These are phyloP conservation scores for Tillandsia fasciculata DNA, from an alignment of 176 grass and related monocot species.

Conservation along the genomic window DNA sequence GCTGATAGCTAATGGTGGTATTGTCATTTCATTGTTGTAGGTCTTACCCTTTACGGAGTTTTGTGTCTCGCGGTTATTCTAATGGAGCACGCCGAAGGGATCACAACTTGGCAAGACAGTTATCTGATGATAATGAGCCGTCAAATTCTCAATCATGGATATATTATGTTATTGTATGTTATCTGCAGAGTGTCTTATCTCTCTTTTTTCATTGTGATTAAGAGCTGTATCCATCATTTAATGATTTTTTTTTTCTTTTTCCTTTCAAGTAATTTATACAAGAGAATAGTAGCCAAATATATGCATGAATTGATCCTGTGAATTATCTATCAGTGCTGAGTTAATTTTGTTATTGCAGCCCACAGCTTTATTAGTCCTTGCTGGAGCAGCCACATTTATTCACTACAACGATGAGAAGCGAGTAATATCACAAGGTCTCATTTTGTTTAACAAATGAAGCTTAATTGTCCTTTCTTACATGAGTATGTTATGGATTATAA, in stretches of 20 bases:
- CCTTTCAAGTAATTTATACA: slow-evolving; percentile 11
- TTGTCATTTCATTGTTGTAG: slow-evolving; percentile 6
- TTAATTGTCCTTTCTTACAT: slow-evolving; percentile 16
- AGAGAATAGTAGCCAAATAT: slow-evolving; percentile 1
- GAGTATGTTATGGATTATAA: slow-evolving; percentile 10
- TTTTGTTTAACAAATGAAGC: slow-evolving; percentile 13
- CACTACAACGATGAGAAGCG: slow-evolving; percentile 90
- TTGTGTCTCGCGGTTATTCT: slow-evolving; percentile 32
- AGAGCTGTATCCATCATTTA: not conserved
- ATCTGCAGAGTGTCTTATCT: slow-evolving; percentile 11
- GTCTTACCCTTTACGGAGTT: slow-evolving; percentile 16
- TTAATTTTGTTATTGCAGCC: slow-evolving; percentile 52
- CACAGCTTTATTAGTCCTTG: slow-evolving; percentile 46
- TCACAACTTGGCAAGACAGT: slow-evolving; percentile 42
- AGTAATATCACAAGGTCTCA: slow-evolving; percentile 58
- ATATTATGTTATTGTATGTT: slow-evolving; percentile 59
- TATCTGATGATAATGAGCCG: slow-evolving; percentile 37
- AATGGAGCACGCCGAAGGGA: slow-evolving; percentile 33
- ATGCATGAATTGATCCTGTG: not conserved
- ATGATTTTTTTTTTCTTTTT: not conserved
- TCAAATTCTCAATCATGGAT: slow-evolving; percentile 35
- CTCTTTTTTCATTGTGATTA: slow-evolving; percentile 11
- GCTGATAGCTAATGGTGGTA: slow-evolving; percentile 5
- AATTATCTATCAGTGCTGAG: slow-evolving; percentile 1
- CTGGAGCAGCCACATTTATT: slow-evolving; percentile 52